Base-by-base conservation (phyloP, 495 filamentous ascomycete genomes). In the Recurvomyces mirabilis region DNA sequence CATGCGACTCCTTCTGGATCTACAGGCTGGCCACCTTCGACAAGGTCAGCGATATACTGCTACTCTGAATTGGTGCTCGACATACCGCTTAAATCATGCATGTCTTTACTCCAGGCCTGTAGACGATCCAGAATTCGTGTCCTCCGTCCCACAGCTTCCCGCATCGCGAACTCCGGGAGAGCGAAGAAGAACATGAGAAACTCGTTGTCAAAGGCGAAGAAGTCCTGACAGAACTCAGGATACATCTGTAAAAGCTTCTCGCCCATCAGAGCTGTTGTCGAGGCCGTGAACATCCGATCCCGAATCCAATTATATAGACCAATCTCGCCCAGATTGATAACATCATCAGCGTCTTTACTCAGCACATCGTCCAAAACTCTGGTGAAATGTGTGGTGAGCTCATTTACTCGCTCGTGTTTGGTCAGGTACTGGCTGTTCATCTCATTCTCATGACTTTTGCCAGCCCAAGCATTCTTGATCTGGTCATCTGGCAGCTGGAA, bases 161-260 rank as follows among this genome's bases (percentile, higher is more conserved):
- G 37, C 22, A 44, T 45, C 24, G 53, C 24, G 25, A 50, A 43
- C 0, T 30, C 31, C 35, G 58, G 55, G 14, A 59, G 17, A 22
- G 12, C n/a, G 17, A 47, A 48, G 41, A 46, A 51, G 36, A 55
- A 43, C 23, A 18, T 30, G 19, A 49, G 10, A 17, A 55, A 45
- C 7, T 48, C 37, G 15, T 32, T 25, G 38, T 61, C 58, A 38
- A 59, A 61, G 17, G 33, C 37, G 25, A 36, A 55, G 36, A 59
- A 59, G 40, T 57, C 51, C 31, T 44, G 31, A 26, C 35, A 43
- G 30, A 51, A 47, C 7, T 41, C 36, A 1, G 58, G 58, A 35
- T 49, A 49, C 40, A 48, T 31, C 25, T 53, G 30, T 13, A 57
- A 37, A 18, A 61, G 11, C 11, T 46, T n/a, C 14, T 36, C 35